Conservation (phyloP, 2,329 filamentous ascomycete species). For the Trichoderma afroharzianum region DNA sequence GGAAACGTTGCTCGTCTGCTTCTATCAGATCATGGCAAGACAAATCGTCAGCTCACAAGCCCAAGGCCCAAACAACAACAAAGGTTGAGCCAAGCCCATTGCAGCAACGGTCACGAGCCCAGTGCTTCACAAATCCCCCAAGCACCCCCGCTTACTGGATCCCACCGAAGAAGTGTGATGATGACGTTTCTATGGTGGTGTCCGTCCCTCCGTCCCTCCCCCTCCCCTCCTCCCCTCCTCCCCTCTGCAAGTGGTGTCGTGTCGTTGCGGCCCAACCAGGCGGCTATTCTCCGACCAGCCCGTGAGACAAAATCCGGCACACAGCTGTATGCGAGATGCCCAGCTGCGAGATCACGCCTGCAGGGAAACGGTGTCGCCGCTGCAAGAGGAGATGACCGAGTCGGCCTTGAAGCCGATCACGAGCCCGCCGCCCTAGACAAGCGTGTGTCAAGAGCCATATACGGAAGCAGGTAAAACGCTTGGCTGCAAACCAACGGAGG, state of each 20-base stretch:
- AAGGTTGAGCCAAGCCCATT: background rate
- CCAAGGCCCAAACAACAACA: background rate
- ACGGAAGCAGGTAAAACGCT: conserved; percentile 11
- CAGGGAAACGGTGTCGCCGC: conserved; percentile 14
- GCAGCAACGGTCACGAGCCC: background rate
- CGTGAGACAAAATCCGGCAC: background rate
- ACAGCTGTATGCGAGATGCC: conserved; percentile 9
- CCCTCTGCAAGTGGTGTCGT: background rate
- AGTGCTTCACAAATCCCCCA: conserved; percentile 2
- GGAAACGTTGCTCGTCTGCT: background rate
- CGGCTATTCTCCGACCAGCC: conserved; percentile 13
- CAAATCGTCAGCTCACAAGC: background rate
- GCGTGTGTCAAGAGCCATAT: conserved; percentile 12
- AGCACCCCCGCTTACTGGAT: background rate
- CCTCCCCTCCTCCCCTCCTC: background rate
- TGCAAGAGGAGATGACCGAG: conserved; percentile 16
- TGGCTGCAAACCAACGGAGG: background rate
- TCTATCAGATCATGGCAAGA: background rate
- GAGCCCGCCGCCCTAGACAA: conserved; percentile 11
- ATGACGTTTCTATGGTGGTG: background rate
- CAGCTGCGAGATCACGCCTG: conserved; percentile 15
- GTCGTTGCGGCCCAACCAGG: background rate
- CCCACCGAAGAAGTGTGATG: background rate
- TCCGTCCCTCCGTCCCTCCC: background rate
- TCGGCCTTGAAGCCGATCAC: conserved; percentile 16